Percentiles rank a stretch among this genome's conserved stretches.
Conservation (phyloP, 805 yeast genomes). For the Candida loeiensis region DNA sequence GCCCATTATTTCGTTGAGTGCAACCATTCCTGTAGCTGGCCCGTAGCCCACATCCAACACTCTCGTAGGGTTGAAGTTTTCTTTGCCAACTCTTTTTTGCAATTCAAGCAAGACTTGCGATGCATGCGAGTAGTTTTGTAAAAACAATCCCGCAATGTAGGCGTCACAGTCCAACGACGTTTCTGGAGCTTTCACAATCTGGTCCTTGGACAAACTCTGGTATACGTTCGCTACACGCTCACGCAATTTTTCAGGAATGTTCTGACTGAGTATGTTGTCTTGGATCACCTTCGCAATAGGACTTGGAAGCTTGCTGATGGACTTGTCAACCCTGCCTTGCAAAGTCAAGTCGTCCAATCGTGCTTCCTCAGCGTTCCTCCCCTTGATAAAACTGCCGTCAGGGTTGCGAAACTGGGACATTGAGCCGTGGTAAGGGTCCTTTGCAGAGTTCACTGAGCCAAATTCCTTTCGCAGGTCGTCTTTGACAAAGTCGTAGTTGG, state of each 20-base stretch:
- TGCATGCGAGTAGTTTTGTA: slow-evolving; percentile 74
- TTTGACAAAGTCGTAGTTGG: slow-evolving; percentile 6
- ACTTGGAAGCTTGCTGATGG: slow-evolving; percentile 53
- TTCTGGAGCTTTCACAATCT: slow-evolving; percentile 49
- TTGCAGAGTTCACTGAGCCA: slow-evolving; percentile 6
- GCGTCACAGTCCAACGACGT: slow-evolving; percentile 62
- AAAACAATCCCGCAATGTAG: slow-evolving; percentile 72
- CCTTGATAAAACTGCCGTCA: slow-evolving; percentile 42
- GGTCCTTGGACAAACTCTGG: slow-evolving; percentile 47
- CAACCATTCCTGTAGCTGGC: slow-evolving; percentile 89
- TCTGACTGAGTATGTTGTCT: slow-evolving; percentile 57
- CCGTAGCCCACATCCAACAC: slow-evolving; percentile 84
- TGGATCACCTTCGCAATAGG: slow-evolving; percentile 56
- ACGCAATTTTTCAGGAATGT: slow-evolving; percentile 62
- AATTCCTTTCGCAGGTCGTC: slow-evolving; percentile 4
- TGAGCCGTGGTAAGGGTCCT: slow-evolving; percentile 4
- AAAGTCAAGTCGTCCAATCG: slow-evolving; percentile 58
- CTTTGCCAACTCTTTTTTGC: slow-evolving; percentile 47
- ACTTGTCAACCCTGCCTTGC: slow-evolving; percentile 50
- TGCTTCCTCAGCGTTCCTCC: slow-evolving; percentile 46
- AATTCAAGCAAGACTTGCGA: slow-evolving; percentile 67
- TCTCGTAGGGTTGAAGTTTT: slow-evolving; percentile 56
- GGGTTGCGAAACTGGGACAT: slow-evolving; percentile 34
- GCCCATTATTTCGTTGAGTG: slow-evolving; percentile 79
- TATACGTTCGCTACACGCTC: slow-evolving; percentile 57